Percentiles rank a stretch among this genome's conserved stretches.
Evolutionary conservation across 2,329 filamentous ascomycete species (phyloP).

Genomic region (Paraconiothyrium sp.): DNA sequence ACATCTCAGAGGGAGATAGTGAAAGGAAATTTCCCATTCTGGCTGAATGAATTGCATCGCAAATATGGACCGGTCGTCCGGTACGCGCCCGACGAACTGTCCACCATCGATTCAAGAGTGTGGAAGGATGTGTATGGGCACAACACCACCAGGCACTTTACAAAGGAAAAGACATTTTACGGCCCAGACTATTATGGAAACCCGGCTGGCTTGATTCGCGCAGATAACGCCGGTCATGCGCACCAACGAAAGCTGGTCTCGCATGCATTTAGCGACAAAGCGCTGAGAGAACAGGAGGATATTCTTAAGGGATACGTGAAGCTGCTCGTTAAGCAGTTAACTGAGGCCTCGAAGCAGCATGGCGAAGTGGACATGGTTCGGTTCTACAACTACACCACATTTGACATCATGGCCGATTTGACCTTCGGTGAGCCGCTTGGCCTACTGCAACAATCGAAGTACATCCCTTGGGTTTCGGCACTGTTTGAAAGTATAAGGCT

Average conservation of each 20-base stretch:
- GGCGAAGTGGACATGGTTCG: slow-evolving; percentile 30
- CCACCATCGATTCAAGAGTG: slow-evolving; percentile 46
- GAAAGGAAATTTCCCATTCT: slow-evolving; percentile 27
- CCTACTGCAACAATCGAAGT: slow-evolving; percentile 27
- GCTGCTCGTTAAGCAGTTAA: slow-evolving; percentile 48
- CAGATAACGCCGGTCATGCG: slow-evolving; percentile 46
- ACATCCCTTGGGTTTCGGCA: slow-evolving; percentile 40
- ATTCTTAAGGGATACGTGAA: slow-evolving; percentile 49
- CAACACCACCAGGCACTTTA: slow-evolving; percentile 31
- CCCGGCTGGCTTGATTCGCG: slow-evolving; percentile 36
- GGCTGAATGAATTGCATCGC: slow-evolving; percentile 43
- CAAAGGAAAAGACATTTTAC: slow-evolving; percentile 47
- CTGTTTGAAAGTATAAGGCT: slow-evolving; percentile 30
- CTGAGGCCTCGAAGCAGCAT: slow-evolving; percentile 29
- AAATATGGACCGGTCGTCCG: slow-evolving; percentile 52
- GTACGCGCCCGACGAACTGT: slow-evolving; percentile 49
- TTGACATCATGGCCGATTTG: slow-evolving; percentile 41
- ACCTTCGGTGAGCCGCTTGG: slow-evolving; percentile 41
- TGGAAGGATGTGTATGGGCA: slow-evolving; percentile 55
- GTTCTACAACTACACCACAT: slow-evolving; percentile 39
- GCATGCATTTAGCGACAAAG: slow-evolving; percentile 51
- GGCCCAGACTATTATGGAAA: slow-evolving; percentile 38
- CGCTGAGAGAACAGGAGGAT: slow-evolving; percentile 46
- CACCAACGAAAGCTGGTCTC: slow-evolving; percentile 47
- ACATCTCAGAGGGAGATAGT: slow-evolving; percentile 30